Percentiles rank a stretch among this genome's conserved stretches.
phyloP scores from a whole-genome alignment of 73 alveolate species.

The Tetrahymena elliotti region DNA sequence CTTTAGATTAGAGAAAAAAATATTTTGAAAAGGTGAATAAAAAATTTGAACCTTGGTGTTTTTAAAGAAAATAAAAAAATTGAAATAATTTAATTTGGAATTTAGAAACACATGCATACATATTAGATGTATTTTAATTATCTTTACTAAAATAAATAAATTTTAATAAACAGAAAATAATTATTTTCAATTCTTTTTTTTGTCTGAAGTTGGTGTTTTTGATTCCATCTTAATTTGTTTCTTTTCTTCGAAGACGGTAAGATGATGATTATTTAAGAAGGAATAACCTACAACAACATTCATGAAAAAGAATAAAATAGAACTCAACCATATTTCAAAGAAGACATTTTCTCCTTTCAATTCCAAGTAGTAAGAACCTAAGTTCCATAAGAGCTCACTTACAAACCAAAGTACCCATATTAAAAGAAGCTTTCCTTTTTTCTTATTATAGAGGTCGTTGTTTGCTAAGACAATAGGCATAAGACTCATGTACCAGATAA shows the following conservation, averaged over 20 bases:
- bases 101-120: too few relatives aligned
- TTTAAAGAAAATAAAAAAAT: too few relatives aligned
- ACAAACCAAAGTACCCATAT: conserved; percentile 7
- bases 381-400: conserved; percentile 34
- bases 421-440: not conserved
- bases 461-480: conserved; percentile 24
- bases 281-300: not conserved
- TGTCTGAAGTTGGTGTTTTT: not conserved
- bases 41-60: too few relatives aligned
- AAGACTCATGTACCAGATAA: conserved; percentile 38
- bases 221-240: not conserved
- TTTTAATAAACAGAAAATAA: too few relatives aligned
- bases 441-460: not conserved
- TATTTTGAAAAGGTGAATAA: too few relatives aligned
- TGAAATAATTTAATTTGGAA: too few relatives aligned
- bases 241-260: not conserved
- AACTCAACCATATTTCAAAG: not conserved
- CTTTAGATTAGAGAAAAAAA: too few relatives aligned
- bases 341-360: conserved; percentile 25
- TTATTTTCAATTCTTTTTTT: not conserved
- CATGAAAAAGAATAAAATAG: not conserved
- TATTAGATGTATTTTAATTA: too few relatives aligned
- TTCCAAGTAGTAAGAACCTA: conserved; percentile 33
- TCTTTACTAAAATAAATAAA: too few relatives aligned
- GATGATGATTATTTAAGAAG: not conserved